Evolutionary conservation across 2,329 filamentous ascomycete genomes (phyloP).

Genomic region (Alternaria novae-zelandiae): DNA sequence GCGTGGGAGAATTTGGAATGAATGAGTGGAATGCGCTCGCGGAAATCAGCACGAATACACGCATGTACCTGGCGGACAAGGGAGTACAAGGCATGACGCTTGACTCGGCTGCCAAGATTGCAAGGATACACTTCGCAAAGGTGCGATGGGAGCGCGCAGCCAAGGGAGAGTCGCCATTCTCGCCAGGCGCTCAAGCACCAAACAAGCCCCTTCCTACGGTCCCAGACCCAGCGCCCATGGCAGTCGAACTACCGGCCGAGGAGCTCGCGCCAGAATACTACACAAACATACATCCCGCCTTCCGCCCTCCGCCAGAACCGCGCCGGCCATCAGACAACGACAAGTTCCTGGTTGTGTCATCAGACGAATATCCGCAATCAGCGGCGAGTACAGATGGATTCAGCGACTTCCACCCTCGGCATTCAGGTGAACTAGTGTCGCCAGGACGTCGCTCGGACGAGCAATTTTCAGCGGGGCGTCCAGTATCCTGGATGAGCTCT

Average conservation of each 20-base stretch:
- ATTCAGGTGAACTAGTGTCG: conserved; percentile 71
- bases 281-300: conserved; percentile 27
- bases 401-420: conserved; percentile 35
- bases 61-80: conserved; percentile 76
- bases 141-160: conserved; percentile 65
- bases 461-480: conserved; percentile 31
- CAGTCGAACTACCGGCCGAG: conserved; percentile 67
- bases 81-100: conserved; percentile 79
- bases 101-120: conserved; percentile 78
- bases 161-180: conserved; percentile 35
- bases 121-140: conserved; percentile 81
- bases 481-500: conserved; percentile 33
- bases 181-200: conserved; percentile 30
- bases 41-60: conserved; percentile 91
- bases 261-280: conserved; percentile 51
- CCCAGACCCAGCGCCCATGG: conserved; percentile 54
- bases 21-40: conserved; percentile 96
- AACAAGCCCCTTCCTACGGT: conserved; percentile 44
- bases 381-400: conserved; percentile 46
- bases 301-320: conserved; percentile 45
- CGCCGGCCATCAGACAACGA: conserved; percentile 49
- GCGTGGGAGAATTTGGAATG: conserved; percentile 97
- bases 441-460: conserved; percentile 42
- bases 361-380: conserved; percentile 61
- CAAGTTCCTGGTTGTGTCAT: conserved; percentile 62